Conservation (phyloP, 75 land plant species). For the Azolla pinnata region DNA sequence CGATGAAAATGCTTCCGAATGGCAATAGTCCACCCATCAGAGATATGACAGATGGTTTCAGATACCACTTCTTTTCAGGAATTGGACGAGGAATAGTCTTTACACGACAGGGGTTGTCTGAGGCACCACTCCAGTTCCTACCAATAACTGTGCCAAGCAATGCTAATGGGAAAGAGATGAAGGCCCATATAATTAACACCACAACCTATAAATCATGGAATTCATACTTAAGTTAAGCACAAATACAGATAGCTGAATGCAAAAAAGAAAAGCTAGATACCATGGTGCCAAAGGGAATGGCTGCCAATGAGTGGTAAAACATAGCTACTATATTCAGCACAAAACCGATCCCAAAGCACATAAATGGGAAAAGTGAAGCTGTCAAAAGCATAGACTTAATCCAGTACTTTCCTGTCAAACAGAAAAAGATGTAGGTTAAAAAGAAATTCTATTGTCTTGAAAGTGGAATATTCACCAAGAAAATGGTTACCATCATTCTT, state of each 20-base stretch:
- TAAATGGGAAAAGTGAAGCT: slow-evolving; percentile 26
- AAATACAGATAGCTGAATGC: not conserved
- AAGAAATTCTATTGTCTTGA: slow-evolving; percentile 2
- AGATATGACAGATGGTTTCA: slow-evolving; percentile 24
- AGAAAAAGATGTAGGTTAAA: not conserved
- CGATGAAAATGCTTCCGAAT: slow-evolving; percentile 32
- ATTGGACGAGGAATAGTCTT: slow-evolving; percentile 34
- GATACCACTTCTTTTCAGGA: slow-evolving; percentile 38
- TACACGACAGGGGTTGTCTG: slow-evolving; percentile 30
- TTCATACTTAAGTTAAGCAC: not conserved
- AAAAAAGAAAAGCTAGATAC: slow-evolving; percentile 2
- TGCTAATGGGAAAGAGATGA: slow-evolving; percentile 28
- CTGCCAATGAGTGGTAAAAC: slow-evolving; percentile 23
- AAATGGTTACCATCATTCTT: slow-evolving; percentile 26
- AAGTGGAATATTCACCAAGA: not conserved
- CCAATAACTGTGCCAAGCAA: slow-evolving; percentile 27
- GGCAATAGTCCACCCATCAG: slow-evolving; percentile 30
- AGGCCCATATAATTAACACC: slow-evolving; percentile 30
- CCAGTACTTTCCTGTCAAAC: slow-evolving; percentile 28
- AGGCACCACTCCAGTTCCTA: slow-evolving; percentile 26
- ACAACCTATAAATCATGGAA: slow-evolving; percentile 15
- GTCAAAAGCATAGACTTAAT: slow-evolving; percentile 30
- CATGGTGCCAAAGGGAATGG: slow-evolving; percentile 36
- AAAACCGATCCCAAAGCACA: slow-evolving; percentile 31
- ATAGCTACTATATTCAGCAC: slow-evolving; percentile 25